Conservation (phyloP, 2,329 filamentous ascomycete genomes). For the Claviceps sp. region DNA sequence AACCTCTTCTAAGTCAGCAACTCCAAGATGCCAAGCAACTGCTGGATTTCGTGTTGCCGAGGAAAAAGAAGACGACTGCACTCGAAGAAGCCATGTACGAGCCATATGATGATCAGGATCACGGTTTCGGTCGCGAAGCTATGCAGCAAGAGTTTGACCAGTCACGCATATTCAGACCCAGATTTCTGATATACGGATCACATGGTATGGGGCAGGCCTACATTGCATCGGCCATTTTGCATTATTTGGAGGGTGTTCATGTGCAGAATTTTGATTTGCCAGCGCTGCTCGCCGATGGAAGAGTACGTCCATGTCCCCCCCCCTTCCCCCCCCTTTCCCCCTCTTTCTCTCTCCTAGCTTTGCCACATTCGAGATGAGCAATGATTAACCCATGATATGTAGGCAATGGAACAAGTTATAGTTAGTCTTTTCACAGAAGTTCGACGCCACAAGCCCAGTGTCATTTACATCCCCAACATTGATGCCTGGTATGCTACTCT, state of each 20-base stretch:
- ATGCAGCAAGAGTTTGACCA: slow-evolving; percentile 68
- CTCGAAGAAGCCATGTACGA: slow-evolving; percentile 90
- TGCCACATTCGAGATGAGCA: neutral
- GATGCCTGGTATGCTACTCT: slow-evolving; percentile 69
- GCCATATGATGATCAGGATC: slow-evolving; percentile 67
- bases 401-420: slow-evolving; percentile 73
- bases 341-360: neutral
- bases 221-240: slow-evolving; percentile 69
- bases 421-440: slow-evolving; percentile 87
- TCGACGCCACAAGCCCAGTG: slow-evolving; percentile 85
- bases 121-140: slow-evolving; percentile 74
- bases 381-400: slow-evolving; percentile 10
- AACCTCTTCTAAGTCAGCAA: slow-evolving; percentile 66
- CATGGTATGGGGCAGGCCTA: slow-evolving; percentile 92
- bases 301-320: slow-evolving; percentile 34
- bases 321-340: neutral
- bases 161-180: slow-evolving; percentile 75
- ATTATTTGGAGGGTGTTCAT: slow-evolving; percentile 86
- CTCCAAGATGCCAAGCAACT: slow-evolving; percentile 54
- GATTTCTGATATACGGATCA: slow-evolving; percentile 69
- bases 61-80: slow-evolving; percentile 75
- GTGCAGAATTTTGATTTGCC: slow-evolving; percentile 90
- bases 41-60: slow-evolving; percentile 66
- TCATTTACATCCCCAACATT: slow-evolving; percentile 86
- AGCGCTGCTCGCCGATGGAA: slow-evolving; percentile 71